Evolutionary conservation across 2,329 filamentous ascomycete genomes (phyloP).

Genomic region (Penicillium frequentans): DNA sequence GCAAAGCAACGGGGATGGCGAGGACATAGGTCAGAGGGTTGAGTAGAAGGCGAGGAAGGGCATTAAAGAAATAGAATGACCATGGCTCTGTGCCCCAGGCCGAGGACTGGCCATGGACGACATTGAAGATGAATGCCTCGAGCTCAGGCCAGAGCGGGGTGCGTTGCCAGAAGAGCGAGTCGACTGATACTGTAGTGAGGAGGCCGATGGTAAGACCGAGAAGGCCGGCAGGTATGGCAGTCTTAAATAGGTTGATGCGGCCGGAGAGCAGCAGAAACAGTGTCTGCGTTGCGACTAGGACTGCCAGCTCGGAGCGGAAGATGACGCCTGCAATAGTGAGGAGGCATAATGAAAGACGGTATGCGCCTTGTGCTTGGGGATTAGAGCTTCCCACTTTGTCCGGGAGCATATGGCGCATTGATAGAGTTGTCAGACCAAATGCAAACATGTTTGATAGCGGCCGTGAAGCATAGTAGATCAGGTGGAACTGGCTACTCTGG

Average conservation of each 20-base stretch:
- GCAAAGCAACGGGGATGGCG: constrained; percentile 51
- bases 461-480: constrained; percentile 87
- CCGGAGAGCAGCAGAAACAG: constrained; percentile 61
- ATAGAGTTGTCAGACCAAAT: constrained; percentile 63
- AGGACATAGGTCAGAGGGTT: constrained; percentile 68
- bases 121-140: constrained; percentile 87
- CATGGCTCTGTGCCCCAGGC: constrained; percentile 86
- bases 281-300: constrained; percentile 71
- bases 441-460: constrained; percentile 97
- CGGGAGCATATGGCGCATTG: constrained; percentile 52
- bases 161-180: constrained; percentile 90
- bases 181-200: constrained; percentile 68
- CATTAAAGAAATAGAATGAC: constrained; percentile 81
- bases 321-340: constrained; percentile 78
- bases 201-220: constrained; percentile 68
- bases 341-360: constrained; percentile 67
- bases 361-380: constrained; percentile 35
- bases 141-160: constrained; percentile 85
- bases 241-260: constrained; percentile 52
- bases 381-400: constrained; percentile 23
- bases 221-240: constrained; percentile 66
- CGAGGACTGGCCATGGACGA: constrained; percentile 75
- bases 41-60: constrained; percentile 77
- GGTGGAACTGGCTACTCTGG: constrained; percentile 83
- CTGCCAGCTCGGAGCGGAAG: constrained; percentile 85